These are phyloP conservation scores for apple (Malus domestica) DNA, from an alignment of 306 rosid genomes.

Conservation along the genomic window ASM211411v1 NC_041789.1:26324001-26324500, in stretches of 20 bases:
- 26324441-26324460: conserved; percentile 97
- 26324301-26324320: conserved; percentile 80
- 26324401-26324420: conserved; percentile 64
- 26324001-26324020: conserved; percentile 78
- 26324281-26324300: background rate
- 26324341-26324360: conserved; percentile 63
- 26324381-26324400: conserved; percentile 85
- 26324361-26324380: conserved; percentile 56
- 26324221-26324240: background rate
- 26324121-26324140: conserved; percentile 74
- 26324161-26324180: conserved; percentile 99
- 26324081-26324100: conserved; percentile 74
- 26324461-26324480: conserved; percentile 36
- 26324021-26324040: conserved; percentile 97
- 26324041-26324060: conserved; percentile 94
- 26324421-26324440: conserved; percentile 69
- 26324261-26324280: background rate
- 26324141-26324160: conserved; percentile 70
- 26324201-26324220: conserved; percentile 48
- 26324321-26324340: conserved; percentile 69
- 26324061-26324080: conserved; percentile 82
- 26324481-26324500: background rate
- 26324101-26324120: conserved; percentile 85
- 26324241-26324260: background rate
- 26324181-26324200: conserved; percentile 75